Evolutionary conservation across 148 eudicot genomes (phyloP).

Genomic region (Fagopyrum homotropicum): DNA sequence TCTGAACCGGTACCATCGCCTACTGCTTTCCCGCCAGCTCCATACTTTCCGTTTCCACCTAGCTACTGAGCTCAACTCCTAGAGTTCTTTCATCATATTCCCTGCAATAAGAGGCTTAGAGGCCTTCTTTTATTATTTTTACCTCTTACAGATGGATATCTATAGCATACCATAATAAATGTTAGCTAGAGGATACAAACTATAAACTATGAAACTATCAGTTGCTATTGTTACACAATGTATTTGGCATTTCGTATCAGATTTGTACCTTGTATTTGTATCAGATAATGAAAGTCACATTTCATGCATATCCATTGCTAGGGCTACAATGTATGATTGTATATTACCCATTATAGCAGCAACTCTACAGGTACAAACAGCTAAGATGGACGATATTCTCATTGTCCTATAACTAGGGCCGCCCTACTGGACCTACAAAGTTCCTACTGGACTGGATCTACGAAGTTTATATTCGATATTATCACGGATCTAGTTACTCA

Average conservation of each 20-base stretch:
- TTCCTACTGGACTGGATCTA: no score
- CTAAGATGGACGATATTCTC: no score
- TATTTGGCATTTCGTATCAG: neutral
- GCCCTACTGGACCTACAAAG: no score
- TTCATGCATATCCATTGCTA: no score
- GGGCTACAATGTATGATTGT: no score
- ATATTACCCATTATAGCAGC: no score
- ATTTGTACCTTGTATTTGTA: neutral
- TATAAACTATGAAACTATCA: neutral
- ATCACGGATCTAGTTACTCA: no score
- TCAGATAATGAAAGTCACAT: neutral
- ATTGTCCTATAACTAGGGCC: no score
- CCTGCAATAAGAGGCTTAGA: neutral
- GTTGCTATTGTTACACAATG: neutral
- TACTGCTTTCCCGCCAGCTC: neutral
- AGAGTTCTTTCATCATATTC: neutral
- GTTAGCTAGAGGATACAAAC: neutral
- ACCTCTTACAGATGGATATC: no score
- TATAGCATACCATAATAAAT: neutral
- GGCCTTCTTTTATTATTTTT: no score
- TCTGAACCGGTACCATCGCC: neutral
- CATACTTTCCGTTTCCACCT: slow-evolving; percentile 1
- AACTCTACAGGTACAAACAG: no score
- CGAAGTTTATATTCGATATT: no score
- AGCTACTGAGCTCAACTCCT: neutral